phyloP scores from a whole-genome alignment of 768 basidiomycete species.

The Coprinellus aureogranulatus region DNA sequence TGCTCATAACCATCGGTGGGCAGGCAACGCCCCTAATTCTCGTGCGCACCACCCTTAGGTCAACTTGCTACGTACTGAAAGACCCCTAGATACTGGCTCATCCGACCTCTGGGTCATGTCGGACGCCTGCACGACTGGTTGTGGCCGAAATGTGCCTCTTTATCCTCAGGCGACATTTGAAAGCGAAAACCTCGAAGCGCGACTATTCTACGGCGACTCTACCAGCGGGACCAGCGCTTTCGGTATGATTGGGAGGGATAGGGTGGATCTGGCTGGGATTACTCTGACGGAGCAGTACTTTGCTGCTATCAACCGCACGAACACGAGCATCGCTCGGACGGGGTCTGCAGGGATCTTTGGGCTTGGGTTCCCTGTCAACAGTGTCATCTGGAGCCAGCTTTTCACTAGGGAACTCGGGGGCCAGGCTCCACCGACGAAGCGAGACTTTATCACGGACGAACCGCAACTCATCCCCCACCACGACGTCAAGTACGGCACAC shows the following conservation, averaged over 20 bases:
- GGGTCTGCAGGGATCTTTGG: constrained; percentile 70
- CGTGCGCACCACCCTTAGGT: constrained; percentile 30
- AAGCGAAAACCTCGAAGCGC: constrained; percentile 42
- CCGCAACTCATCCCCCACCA: constrained; percentile 1
- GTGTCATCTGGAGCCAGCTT: constrained; percentile 45
- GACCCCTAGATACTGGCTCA: constrained; percentile 64
- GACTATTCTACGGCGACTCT: constrained; percentile 70
- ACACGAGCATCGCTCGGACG: constrained; percentile 56
- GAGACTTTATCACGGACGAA: not conserved
- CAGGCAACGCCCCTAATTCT: constrained; percentile 55
- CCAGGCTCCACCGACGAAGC: not conserved
- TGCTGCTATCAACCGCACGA: constrained; percentile 66
- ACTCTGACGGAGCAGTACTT: constrained; percentile 53
- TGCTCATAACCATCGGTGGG: constrained; percentile 56
- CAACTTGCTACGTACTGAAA: not conserved
- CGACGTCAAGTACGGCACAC: constrained; percentile 22
- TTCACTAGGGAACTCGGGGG: constrained; percentile 16
- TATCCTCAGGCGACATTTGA: constrained; percentile 54
- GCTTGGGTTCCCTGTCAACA: constrained; percentile 70
- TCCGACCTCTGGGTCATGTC: constrained; percentile 76
- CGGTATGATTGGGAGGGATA: constrained; percentile 62
- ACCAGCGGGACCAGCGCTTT: constrained; percentile 64
- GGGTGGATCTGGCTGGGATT: constrained; percentile 53
- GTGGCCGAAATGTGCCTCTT: constrained; percentile 32
- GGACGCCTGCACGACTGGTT: constrained; percentile 49